Evolutionary conservation across 164 flowering plant species (phyloP), one percentile per base, ranked within the genome.

Genomic region (Pachysandra terminalis): DNA sequence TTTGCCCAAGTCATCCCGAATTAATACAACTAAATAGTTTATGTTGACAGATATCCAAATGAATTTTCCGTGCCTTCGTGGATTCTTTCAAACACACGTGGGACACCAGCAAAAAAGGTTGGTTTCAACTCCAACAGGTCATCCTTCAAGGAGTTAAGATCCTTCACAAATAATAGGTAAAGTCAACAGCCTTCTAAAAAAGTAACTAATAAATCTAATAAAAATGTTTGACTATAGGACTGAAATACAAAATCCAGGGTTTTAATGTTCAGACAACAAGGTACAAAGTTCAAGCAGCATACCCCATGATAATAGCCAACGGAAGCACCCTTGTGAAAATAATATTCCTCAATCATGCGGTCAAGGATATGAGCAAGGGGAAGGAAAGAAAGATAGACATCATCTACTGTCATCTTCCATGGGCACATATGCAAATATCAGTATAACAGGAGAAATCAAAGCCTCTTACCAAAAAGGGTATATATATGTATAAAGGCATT

Each of bases 291-390:
- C 17, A 25, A 67, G 59, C 41, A 77, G 64, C 79, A 66, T 81
- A 95, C 99, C 86, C 99, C 99, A 70, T 92, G 99, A 78, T 83
- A 95, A 82, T 79, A 95, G 61, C 99, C 99, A 68, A 95, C 87
- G 61, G 97, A 92, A 74, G 98, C 99, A 66, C 98, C 99, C 41
- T 85, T 85, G 27, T 78, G 88, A 80, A 92, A 87, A 72, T 92
- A 95, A 61, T 88, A 92, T 73, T 95, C 98, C 80, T 95, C 99
- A 37, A 92, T 83, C 79, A 80, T 76, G 61, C 99, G 98, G 65
- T 95, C 99, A 61, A 95, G 94, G 69, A 95, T 85, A 74, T 95
- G 99, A 62, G 99, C 99, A 49, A 95, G 91, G 17, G 99, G 99
- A 59, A 95, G 85, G 73, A 92, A 95, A 15, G 99, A 95, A 25